Evolutionary conservation across 2,329 filamentous ascomycete species (phyloP).

Genomic region (Paraconiothyrium brasiliense): DNA sequence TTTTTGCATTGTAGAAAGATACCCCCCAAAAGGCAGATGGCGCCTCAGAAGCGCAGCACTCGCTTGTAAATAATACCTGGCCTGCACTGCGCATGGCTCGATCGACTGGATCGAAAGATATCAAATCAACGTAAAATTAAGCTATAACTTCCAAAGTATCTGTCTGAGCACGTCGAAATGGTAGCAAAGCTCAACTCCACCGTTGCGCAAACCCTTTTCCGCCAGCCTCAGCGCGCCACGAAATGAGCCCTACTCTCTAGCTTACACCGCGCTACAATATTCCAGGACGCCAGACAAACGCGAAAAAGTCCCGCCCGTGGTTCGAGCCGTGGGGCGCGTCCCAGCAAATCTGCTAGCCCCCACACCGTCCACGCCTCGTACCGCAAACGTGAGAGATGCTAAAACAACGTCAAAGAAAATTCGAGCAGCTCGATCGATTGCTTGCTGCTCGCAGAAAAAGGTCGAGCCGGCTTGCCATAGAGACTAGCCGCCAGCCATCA

Average conservation of each 20-base stretch:
- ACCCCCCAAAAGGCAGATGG: slow-evolving; percentile 22
- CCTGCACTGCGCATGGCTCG: slow-evolving; percentile 1
- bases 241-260: background rate
- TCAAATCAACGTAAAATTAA: background rate
- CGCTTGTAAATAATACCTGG: slow-evolving; percentile 16
- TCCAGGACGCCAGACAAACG: background rate
- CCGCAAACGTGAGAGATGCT: background rate
- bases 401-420: background rate
- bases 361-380: background rate
- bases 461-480: background rate
- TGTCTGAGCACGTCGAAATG: background rate
- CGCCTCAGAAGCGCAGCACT: slow-evolving; percentile 25
- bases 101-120: slow-evolving; percentile 3
- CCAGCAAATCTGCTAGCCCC: background rate
- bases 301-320: background rate
- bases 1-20: slow-evolving; percentile 21
- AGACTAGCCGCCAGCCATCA: background rate
- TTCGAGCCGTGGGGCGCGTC: background rate
- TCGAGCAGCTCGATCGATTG: too few species aligned
- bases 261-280: background rate
- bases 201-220: background rate
- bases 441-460: background rate
- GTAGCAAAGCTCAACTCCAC: background rate
- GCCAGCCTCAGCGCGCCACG: background rate
- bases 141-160: background rate